These are phyloP conservation scores for Silene uniflora DNA, from an alignment of 148 eudicot species.

Conservation along the genomic window DNA sequence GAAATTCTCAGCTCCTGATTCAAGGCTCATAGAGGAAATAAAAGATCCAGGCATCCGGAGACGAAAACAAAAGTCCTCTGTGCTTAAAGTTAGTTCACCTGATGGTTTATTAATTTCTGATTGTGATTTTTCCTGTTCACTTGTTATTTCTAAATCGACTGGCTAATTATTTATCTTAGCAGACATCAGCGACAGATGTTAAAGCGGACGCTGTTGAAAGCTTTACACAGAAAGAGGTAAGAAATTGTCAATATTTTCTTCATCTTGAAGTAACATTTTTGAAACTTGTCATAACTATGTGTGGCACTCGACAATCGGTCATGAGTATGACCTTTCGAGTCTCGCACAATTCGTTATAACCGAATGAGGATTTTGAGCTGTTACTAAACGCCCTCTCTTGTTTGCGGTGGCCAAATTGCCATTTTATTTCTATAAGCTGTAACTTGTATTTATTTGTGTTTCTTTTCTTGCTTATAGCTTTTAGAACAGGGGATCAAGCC, in stretches of 20 bases:
- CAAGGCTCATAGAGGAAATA: slow-evolving; percentile 34
- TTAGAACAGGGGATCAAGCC: slow-evolving; percentile 46
- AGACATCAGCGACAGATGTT: slow-evolving; percentile 49
- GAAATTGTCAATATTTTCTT: slow-evolving; percentile 13
- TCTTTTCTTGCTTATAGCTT: slow-evolving; percentile 34
- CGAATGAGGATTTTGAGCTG: neutral
- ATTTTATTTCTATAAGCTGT: neutral
- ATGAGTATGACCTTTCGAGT: neutral
- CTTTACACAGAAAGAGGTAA: slow-evolving; percentile 65
- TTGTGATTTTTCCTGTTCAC: neutral
- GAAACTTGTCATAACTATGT: neutral
- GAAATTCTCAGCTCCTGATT: slow-evolving; percentile 39
- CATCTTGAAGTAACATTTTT: neutral
- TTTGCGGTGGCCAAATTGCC: neutral
- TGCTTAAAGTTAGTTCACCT: slow-evolving; percentile 48
- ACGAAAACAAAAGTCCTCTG: slow-evolving; percentile 51
- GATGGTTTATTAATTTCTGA: slow-evolving; percentile 6
- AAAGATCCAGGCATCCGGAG: slow-evolving; percentile 35
- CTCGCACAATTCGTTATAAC: neutral
- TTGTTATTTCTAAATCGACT: slow-evolving; percentile 19
- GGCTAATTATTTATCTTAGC: slow-evolving; percentile 22
- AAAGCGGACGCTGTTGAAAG: slow-evolving; percentile 31
- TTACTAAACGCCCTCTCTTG: neutral
- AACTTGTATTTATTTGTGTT: slow-evolving; percentile 10
- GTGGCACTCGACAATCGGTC: neutral